phyloP scores from a whole-genome alignment of 2,329 filamentous ascomycete species.

The Zasmidium citrigriseum region DNA sequence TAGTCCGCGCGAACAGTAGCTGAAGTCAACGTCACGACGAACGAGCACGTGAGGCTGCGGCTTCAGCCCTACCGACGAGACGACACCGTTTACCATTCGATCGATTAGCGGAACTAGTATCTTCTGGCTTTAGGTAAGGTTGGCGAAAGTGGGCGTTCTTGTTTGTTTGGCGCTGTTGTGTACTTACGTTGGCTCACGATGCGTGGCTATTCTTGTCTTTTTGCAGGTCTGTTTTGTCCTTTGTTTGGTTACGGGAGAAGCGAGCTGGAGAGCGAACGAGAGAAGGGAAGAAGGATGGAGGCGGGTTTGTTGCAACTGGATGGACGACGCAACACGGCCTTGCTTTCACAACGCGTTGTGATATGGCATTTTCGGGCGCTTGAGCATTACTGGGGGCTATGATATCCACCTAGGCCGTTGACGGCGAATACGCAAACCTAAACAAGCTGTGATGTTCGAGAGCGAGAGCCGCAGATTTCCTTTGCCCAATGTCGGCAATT shows the following conservation, averaged over 20 bases:
- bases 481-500: background rate
- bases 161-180: conserved; percentile 7
- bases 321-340: background rate
- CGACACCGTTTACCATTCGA: background rate
- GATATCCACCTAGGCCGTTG: background rate
- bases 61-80: background rate
- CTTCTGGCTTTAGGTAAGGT: conserved; percentile 7
- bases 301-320: background rate
- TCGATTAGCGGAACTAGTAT: background rate
- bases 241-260: background rate
- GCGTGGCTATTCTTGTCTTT: background rate
- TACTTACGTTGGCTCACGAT: conserved; percentile 6
- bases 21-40: conserved; percentile 13
- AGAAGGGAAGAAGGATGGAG: background rate
- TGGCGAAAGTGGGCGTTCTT: conserved; percentile 1
- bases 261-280: background rate
- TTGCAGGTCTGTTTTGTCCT: background rate
- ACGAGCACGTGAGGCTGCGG: background rate
- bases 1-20: conserved; percentile 31
- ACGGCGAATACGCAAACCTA: background rate
- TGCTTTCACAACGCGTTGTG: background rate
- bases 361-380: background rate
- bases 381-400: background rate
- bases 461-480: background rate
- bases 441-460: background rate